These are phyloP conservation scores for Cadophora sp. DNA, from an alignment of 2,329 filamentous ascomycete genomes.

Conservation along the genomic window DNA sequence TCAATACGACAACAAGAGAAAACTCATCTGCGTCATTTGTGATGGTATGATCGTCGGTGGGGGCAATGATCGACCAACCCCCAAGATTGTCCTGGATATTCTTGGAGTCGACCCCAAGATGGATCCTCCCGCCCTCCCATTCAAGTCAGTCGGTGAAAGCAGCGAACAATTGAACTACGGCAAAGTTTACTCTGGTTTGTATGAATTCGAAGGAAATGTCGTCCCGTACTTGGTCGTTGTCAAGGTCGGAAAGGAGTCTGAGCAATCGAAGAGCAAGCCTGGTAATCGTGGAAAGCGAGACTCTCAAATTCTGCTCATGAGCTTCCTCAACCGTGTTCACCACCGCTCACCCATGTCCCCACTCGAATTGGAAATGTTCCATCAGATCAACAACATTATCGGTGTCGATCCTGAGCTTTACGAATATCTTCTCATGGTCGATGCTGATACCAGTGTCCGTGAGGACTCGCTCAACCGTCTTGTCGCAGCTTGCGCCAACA, in stretches of 20 bases:
- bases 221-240: slow-evolving; percentile 96
- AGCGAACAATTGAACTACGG: slow-evolving; percentile 96
- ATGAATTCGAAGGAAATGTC: slow-evolving; percentile 97
- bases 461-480: slow-evolving; percentile 93
- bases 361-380: slow-evolving; percentile 96
- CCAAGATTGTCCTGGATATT: slow-evolving; percentile 97
- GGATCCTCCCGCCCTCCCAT: slow-evolving; percentile 90
- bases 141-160: slow-evolving; percentile 89
- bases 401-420: slow-evolving; percentile 97
- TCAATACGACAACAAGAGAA: slow-evolving; percentile 97
- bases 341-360: slow-evolving; percentile 94
- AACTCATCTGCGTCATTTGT: slow-evolving; percentile 94
- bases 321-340: slow-evolving; percentile 97
- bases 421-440: slow-evolving; percentile 96
- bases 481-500: slow-evolving; percentile 90
- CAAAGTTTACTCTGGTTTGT: slow-evolving; percentile 97
- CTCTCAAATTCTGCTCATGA: slow-evolving; percentile 94
- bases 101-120: slow-evolving; percentile 96
- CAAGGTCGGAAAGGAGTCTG: slow-evolving; percentile 96
- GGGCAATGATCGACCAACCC: slow-evolving; percentile 95
- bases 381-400: slow-evolving; percentile 99
- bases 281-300: slow-evolving; percentile 99
- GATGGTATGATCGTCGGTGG: slow-evolving; percentile 97
- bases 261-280: slow-evolving; percentile 88
- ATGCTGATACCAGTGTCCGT: slow-evolving; percentile 93